Conservation (phyloP, 202 grass and related monocot species). For the Tripidium arundinaceum region DNA sequence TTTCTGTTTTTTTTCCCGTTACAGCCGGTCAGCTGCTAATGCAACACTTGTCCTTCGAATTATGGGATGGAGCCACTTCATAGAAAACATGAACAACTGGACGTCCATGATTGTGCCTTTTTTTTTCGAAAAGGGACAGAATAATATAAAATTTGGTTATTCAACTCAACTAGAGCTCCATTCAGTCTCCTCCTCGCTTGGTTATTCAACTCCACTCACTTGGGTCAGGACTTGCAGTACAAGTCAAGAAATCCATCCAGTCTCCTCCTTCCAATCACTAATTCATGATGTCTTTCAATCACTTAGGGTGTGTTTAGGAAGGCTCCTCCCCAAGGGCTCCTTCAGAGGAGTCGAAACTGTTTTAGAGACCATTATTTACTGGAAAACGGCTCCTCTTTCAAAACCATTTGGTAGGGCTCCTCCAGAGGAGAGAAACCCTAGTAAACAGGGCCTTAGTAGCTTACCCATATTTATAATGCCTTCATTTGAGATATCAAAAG, state of each 20-base stretch:
- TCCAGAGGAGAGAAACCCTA: too few relatives aligned
- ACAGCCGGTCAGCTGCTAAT: neutral
- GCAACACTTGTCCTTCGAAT: neutral
- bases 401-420: too few relatives aligned
- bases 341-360: too few relatives aligned
- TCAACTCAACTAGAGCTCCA: neutral
- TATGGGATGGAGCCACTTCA: neutral
- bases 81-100: neutral
- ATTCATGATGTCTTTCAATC: too few relatives aligned
- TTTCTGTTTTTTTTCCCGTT: neutral
- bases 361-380: too few relatives aligned
- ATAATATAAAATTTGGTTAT: neutral
- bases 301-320: too few relatives aligned
- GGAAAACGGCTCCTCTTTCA: too few relatives aligned
- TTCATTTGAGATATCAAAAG: too few relatives aligned
- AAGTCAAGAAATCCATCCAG: neutral
- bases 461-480: too few relatives aligned
- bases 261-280: neutral
- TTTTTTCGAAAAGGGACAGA: too few relatives aligned
- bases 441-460: too few relatives aligned
- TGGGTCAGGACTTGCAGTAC: neutral
- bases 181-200: neutral
- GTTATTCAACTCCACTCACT: neutral
- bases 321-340: too few relatives aligned
- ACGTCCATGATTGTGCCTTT: neutral